Evolutionary conservation across 2,329 filamentous ascomycete species (phyloP), one percentile per base, ranked within the genome.

Genomic region (Aspergillus phoenicis): DNA sequence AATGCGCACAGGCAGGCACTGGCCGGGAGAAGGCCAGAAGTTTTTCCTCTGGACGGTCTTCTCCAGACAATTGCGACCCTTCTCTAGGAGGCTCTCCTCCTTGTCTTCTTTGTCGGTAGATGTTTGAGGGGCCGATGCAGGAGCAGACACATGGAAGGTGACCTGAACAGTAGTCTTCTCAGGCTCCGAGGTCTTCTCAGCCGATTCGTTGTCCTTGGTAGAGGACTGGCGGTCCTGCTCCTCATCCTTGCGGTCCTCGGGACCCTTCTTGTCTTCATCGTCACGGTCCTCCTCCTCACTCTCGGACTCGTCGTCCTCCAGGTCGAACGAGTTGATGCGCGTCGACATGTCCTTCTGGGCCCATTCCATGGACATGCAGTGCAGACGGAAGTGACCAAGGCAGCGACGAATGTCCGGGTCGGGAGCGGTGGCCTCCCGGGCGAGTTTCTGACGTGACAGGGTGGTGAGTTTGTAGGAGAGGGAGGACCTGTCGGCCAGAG

Each of bases 401-500:
- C 73, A 75, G 55, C 73, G 73, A 47, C 73, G 72, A 30, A 75
- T 73, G 20, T 74, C 66, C 3, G 73, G 73, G 51, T 75, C 73
- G 4, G 73, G 71, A 28, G 73, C 72, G 11, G 72, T 75, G 43
- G 72, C 72, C 67, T 75, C 73, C 39, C 71, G 71, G 48, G 73
- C 68, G 54, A 75, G 64, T 59, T 75, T 75, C 67, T 74, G 72
- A 52, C 73, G 73, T 26, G 73, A 75, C 54, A 75, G 68, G 53
- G 72, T 67, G 39, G 73, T 75, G 68, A 75, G 73, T 51, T 70
- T 73, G 64, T 74, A 75, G 24, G 73, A 70, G 38, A 75, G 70
- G 10, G 73, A 70, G 49, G 70, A 66, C 56, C 71, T 72, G 68
- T 75, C 72, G 53, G 73, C 73, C 56, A 75, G 71, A 17, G 73